Conservation (phyloP, 1,284 basidiomycete species). For the Austroboletus novae-zelandiae region DNA sequence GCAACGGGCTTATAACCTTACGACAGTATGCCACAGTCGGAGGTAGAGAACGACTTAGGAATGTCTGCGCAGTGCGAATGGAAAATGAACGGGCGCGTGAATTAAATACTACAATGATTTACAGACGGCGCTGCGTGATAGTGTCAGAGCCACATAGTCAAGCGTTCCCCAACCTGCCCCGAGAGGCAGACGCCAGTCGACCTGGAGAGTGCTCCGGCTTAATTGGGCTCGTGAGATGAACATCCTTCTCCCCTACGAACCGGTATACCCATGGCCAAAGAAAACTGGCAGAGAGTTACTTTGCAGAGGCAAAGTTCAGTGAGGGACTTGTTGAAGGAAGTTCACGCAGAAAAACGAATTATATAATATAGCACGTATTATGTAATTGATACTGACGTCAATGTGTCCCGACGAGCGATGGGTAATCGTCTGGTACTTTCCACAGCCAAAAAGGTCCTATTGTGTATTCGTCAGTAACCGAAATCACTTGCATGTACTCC, state of each 20-base stretch:
- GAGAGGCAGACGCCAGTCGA: constrained; percentile 36
- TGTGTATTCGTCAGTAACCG: background rate
- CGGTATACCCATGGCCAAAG: constrained; percentile 48
- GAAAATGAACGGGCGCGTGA: too few relatives aligned
- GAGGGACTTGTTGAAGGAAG: constrained; percentile 26
- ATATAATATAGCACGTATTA: constrained; percentile 7
- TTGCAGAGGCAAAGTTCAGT: constrained; percentile 36
- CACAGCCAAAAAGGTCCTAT: constrained; percentile 34
- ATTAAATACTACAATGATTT: too few relatives aligned
- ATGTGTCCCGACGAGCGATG: constrained; percentile 6
- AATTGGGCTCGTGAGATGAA: constrained; percentile 55
- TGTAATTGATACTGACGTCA: constrained; percentile 11
- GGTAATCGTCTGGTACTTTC: constrained; percentile 19
- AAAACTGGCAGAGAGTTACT: constrained; percentile 44
- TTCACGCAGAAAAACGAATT: background rate
- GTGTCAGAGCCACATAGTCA: constrained; percentile 74
- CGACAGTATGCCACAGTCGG: too few relatives aligned
- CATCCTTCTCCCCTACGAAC: constrained; percentile 42
- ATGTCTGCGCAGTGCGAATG: too few relatives aligned
- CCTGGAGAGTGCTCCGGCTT: constrained; percentile 73
- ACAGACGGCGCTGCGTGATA: background rate
- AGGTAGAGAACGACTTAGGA: too few relatives aligned
- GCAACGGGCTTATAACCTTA: too few relatives aligned
- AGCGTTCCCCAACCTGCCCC: constrained; percentile 57
- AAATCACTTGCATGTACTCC: background rate